phyloP scores from a whole-genome alignment of 2,329 filamentous ascomycete genomes.

The Monosporascus ibericus region DNA sequence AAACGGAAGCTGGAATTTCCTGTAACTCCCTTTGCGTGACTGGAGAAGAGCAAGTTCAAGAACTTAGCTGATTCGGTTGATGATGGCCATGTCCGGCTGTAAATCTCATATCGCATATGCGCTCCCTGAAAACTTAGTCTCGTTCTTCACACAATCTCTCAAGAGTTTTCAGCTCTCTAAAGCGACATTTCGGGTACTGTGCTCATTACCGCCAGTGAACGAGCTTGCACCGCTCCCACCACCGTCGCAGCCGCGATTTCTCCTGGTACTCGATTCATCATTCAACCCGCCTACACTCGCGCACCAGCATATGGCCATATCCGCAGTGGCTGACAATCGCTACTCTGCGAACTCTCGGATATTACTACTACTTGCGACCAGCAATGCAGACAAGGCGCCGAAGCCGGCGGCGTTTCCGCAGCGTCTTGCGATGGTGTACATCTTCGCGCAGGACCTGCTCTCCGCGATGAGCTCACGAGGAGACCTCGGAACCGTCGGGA shows the following conservation, averaged over 20 bases:
- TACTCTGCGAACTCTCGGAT: constrained; percentile 30
- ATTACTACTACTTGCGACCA: constrained; percentile 53
- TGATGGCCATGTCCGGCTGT: too few relatives aligned
- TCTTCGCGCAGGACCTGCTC: constrained; percentile 54
- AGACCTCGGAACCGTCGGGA: constrained; percentile 15
- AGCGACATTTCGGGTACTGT: constrained; percentile 39
- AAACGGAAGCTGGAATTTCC: too few relatives aligned
- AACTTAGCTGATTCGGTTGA: too few relatives aligned
- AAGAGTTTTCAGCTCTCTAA: constrained; percentile 36
- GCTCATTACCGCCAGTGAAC: constrained; percentile 26
- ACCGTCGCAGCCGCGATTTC: constrained; percentile 20
- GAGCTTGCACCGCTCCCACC: constrained; percentile 12
- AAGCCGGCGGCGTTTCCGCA: constrained; percentile 63
- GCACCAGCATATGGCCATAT: constrained; percentile 50
- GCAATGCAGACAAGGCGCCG: constrained; percentile 61
- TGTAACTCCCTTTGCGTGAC: too few relatives aligned
- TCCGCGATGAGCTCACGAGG: not conserved
- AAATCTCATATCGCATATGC: not conserved
- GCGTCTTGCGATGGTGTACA: constrained; percentile 64
- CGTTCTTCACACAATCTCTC: constrained; percentile 40
- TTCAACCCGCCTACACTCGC: constrained; percentile 63
- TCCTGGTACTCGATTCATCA: constrained; percentile 60
- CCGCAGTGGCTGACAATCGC: constrained; percentile 32
- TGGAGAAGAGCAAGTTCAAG: too few relatives aligned
- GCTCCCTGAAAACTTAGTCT: constrained; percentile 22